A percentile compares a stretch with the other conserved stretches of the same genome.
Conservation (phyloP, 306 rosid genomes). For the Pyrus bretschneideri region DNA sequence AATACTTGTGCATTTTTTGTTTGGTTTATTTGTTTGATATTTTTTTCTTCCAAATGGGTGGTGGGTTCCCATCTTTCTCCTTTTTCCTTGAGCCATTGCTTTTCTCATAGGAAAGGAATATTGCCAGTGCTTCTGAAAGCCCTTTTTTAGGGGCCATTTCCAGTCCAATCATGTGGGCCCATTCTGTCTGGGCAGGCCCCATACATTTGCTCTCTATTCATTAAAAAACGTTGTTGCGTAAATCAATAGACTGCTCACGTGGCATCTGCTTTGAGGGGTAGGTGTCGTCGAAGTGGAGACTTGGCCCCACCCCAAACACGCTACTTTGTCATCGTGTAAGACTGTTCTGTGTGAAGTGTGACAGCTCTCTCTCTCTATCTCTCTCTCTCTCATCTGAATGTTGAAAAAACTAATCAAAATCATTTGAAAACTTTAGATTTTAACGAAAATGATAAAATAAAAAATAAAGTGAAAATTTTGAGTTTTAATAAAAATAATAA, state of each 20-base stretch:
- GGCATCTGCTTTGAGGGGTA: conserved; percentile 53
- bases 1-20: neutral
- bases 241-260: conserved; percentile 56
- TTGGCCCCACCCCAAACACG: conserved; percentile 52
- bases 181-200: conserved; percentile 41
- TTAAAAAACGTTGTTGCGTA: conserved; percentile 46
- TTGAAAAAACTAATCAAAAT: too few relatives aligned
- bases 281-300: conserved; percentile 68
- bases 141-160: conserved; percentile 49
- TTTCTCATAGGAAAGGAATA: conserved; percentile 78
- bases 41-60: conserved; percentile 39
- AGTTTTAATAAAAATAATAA: too few relatives aligned
- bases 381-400: neutral
- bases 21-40: conserved; percentile 21
- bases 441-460: too few relatives aligned
- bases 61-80: conserved; percentile 47
- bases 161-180: conserved; percentile 81
- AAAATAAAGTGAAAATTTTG: too few relatives aligned
- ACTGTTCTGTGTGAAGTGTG: neutral
- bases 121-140: conserved; percentile 30
- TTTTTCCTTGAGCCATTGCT: conserved; percentile 59
- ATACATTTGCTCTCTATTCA: neutral
- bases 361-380: too few relatives aligned
- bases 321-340: conserved; percentile 40
- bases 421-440: too few relatives aligned